phyloP scores from a whole-genome alignment of 768 basidiomycete species.

The Tremella yokohamensis region DNA sequence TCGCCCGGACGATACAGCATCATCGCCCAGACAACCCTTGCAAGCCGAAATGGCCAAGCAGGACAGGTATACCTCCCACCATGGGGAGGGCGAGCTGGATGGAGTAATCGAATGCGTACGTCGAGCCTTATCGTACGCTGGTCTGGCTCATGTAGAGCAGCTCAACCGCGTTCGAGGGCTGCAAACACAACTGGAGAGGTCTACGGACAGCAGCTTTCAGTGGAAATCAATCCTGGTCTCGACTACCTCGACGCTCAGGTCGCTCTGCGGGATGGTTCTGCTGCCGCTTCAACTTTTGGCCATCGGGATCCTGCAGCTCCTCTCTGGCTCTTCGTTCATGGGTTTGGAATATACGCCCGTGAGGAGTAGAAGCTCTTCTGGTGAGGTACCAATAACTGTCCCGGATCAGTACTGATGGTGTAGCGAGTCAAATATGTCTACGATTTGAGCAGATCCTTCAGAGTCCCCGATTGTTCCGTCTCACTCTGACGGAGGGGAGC shows the following conservation, averaged over 20 bases:
- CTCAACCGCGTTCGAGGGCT: too few species aligned
- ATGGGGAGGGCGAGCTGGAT: neutral
- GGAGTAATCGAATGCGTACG: too few species aligned
- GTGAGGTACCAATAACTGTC: neutral
- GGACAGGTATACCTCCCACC: neutral
- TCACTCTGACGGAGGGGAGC: constrained; percentile 35
- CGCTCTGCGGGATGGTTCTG: neutral
- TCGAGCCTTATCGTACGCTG: too few species aligned
- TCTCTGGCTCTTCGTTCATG: neutral
- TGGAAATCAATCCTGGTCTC: too few species aligned
- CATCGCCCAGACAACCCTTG: neutral
- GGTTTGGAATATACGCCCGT: neutral
- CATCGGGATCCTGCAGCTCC: neutral
- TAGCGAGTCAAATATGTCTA: constrained; percentile 64
- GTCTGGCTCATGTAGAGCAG: too few species aligned
- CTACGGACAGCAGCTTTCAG: too few species aligned
- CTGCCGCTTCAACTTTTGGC: neutral
- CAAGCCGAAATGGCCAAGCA: neutral
- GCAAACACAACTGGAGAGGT: too few species aligned
- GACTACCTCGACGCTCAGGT: neutral
- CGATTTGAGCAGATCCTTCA: constrained; percentile 58
- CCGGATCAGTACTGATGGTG: neutral
- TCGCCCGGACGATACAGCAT: neutral
- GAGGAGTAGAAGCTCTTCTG: neutral
- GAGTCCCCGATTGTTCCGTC: constrained; percentile 54